Evolutionary conservation across 2,329 filamentous ascomycete genomes (phyloP).

Genomic region (Aspergillus pseudonomiae): DNA sequence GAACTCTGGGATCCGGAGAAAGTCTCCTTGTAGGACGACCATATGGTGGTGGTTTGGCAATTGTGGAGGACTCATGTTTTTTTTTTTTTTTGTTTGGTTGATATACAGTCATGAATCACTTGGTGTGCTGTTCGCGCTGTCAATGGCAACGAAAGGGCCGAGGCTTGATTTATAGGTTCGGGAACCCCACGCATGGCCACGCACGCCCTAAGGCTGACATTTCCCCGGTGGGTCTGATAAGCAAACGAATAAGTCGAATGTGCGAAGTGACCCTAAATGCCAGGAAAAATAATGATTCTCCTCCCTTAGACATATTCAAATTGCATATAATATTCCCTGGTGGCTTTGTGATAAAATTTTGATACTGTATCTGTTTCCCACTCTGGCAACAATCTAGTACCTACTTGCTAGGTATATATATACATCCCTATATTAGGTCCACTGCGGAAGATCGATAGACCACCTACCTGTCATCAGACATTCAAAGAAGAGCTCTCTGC

Average conservation of each 20-base stretch:
- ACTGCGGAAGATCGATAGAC: not conserved
- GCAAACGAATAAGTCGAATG: not conserved
- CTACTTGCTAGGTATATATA: no score
- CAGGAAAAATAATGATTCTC: not conserved
- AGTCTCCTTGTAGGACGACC: conserved; percentile 52
- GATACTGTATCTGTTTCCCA: no score
- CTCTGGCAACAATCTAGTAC: no score
- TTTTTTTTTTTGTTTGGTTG: not conserved
- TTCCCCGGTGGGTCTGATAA: not conserved
- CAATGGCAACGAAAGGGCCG: not conserved
- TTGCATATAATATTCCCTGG: no score
- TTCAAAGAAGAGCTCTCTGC: not conserved
- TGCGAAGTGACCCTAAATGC: no score
- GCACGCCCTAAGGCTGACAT: not conserved
- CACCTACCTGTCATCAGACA: not conserved
- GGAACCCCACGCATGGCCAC: not conserved
- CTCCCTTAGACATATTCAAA: no score
- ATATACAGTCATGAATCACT: not conserved
- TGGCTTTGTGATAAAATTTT: no score
- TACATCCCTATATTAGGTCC: not conserved
- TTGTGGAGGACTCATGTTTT: conserved; percentile 20
- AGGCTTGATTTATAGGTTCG: not conserved
- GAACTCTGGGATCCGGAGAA: conserved; percentile 43
- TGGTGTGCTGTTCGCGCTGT: not conserved
- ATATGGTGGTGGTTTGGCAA: conserved; percentile 46